phyloP scores from a whole-genome alignment of 176 grass and related monocot species.

The Puya raimondii region DNA sequence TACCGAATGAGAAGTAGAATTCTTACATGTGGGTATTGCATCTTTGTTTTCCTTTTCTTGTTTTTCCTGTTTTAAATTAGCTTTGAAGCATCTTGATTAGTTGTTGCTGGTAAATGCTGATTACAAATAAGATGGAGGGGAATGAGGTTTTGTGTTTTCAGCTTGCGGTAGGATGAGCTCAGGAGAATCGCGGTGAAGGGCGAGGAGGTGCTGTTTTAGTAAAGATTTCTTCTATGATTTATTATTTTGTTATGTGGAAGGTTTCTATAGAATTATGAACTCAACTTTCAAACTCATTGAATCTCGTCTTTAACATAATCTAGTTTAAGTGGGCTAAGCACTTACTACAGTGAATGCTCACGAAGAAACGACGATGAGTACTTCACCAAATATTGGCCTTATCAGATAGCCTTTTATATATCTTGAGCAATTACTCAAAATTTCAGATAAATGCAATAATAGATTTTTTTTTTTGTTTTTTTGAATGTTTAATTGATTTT shows the following conservation, averaged over 20 bases:
- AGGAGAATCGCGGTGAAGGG: background rate
- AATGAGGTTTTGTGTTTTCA: background rate
- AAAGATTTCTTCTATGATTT: background rate
- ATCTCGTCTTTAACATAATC: background rate
- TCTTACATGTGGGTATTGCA: constrained; percentile 66
- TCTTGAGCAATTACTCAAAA: too few species aligned
- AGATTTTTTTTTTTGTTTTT: too few species aligned
- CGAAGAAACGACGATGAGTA: too few species aligned
- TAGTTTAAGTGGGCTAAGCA: background rate
- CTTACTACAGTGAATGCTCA: too few species aligned
- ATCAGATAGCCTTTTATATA: too few species aligned
- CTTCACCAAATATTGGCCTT: too few species aligned
- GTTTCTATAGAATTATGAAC: background rate
- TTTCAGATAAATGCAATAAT: too few species aligned
- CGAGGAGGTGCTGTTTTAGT: background rate
- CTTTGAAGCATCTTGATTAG: background rate
- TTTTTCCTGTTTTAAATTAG: background rate
- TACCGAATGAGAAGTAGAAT: constrained; percentile 29
- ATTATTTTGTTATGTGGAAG: too few species aligned
- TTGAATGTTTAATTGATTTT: too few species aligned
- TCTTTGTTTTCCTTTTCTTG: constrained; percentile 16
- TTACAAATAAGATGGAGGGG: background rate
- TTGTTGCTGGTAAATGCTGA: background rate
- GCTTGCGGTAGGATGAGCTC: background rate
- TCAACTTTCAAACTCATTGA: background rate